phyloP scores from a whole-genome alignment of 441 rosid genomes.

The Gossypium davidsonii region DNA sequence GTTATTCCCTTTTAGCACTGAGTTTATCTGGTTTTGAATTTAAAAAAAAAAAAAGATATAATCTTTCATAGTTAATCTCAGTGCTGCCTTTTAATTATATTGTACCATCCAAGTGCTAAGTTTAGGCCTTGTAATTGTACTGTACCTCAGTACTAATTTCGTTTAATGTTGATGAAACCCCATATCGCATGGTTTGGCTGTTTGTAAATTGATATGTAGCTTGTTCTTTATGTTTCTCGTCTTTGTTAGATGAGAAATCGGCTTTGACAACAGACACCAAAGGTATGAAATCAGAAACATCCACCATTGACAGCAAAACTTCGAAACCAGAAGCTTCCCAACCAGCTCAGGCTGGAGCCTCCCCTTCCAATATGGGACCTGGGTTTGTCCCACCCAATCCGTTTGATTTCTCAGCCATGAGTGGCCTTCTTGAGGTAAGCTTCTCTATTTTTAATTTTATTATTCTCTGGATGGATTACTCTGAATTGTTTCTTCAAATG shows the following conservation, averaged over 20 bases:
- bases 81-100: background rate
- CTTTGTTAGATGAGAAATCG: slow-evolving; percentile 40
- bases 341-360: slow-evolving; percentile 30
- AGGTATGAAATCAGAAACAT: slow-evolving; percentile 28
- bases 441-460: background rate
- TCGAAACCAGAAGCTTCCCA: slow-evolving; percentile 34
- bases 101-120: background rate
- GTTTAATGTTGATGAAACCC: too few relatives aligned
- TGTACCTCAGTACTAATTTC: too few relatives aligned
- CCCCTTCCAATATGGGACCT: slow-evolving; percentile 23
- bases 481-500: too few relatives aligned
- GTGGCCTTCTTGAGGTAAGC: slow-evolving; percentile 71
- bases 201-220: background rate
- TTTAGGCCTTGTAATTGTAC: background rate
- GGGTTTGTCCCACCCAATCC: slow-evolving; percentile 46
- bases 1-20: background rate
- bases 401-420: slow-evolving; percentile 88
- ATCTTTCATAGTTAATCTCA: background rate
- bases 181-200: too few relatives aligned
- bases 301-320: slow-evolving; percentile 28
- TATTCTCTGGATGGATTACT: background rate
- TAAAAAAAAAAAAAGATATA: background rate
- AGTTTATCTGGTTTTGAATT: background rate
- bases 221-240: background rate
- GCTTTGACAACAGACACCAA: slow-evolving; percentile 21